phyloP scores from a whole-genome alignment of 805 yeast genomes.

The Metschnikowia cubensis region DNA sequence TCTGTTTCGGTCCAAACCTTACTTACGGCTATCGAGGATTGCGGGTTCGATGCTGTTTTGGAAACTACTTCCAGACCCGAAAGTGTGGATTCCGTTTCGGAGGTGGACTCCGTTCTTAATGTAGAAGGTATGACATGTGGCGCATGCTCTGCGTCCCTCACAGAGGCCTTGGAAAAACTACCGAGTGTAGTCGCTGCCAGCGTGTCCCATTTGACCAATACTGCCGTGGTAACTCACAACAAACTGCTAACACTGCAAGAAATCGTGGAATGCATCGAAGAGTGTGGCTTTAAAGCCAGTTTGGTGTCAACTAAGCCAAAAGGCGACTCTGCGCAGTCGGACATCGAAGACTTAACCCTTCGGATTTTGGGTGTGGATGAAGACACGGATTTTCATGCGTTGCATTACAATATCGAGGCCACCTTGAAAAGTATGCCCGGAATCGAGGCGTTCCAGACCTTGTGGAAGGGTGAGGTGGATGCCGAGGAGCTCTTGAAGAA shows the following conservation, averaged over 20 bases:
- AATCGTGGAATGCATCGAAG: slow-evolving; percentile 59
- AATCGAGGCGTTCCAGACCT: slow-evolving; percentile 23
- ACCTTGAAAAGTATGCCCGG: slow-evolving; percentile 30
- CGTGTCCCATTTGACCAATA: slow-evolving; percentile 75
- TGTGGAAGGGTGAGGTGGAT: slow-evolving; percentile 18
- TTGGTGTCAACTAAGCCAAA: not conserved
- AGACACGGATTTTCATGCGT: slow-evolving; percentile 23
- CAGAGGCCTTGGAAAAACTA: slow-evolving; percentile 45
- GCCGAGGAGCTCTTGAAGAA: slow-evolving; percentile 16
- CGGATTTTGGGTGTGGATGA: slow-evolving; percentile 33
- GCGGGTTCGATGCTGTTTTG: slow-evolving; percentile 28
- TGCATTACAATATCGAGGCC: slow-evolving; percentile 42
- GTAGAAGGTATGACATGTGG: slow-evolving; percentile 90
- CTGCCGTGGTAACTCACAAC: slow-evolving; percentile 56
- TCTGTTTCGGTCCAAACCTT: slow-evolving; percentile 5
- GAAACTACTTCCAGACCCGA: not conserved
- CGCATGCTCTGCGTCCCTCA: slow-evolving; percentile 70
- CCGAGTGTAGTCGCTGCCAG: slow-evolving; percentile 52
- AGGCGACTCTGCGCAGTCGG: slow-evolving; percentile 3
- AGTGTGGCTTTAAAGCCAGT: slow-evolving; percentile 40
- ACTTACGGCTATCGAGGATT: slow-evolving; percentile 23
- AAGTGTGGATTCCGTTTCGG: too few relatives aligned
- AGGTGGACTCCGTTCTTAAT: slow-evolving; percentile 24
- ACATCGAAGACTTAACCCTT: slow-evolving; percentile 26
- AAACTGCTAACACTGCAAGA: slow-evolving; percentile 27